These are phyloP conservation scores for Candida nemodendra DNA, from an alignment of 805 yeast genomes.

Conservation along the genomic window DNA sequence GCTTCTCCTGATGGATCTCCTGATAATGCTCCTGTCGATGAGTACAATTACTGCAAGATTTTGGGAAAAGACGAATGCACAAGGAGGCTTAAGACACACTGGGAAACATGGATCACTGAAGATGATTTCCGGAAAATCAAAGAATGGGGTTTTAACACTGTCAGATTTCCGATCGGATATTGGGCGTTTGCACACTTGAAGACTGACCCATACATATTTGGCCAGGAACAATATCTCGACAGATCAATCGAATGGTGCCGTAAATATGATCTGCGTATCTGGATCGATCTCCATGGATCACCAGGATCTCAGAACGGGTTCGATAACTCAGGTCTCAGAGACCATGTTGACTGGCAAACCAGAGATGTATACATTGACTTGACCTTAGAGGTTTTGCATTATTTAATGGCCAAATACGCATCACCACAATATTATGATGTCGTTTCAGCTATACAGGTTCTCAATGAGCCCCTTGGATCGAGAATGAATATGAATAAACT, in stretches of 20 bases:
- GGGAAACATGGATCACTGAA: conserved; percentile 59
- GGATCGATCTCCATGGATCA: conserved; percentile 77
- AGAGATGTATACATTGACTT: conserved; percentile 41
- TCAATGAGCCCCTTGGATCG: conserved; percentile 71
- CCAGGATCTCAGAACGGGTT: conserved; percentile 89
- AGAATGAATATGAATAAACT: conserved; percentile 44
- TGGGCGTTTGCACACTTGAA: conserved; percentile 64
- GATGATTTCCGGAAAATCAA: conserved; percentile 53
- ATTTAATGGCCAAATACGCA: conserved; percentile 54
- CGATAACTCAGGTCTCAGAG: conserved; percentile 74
- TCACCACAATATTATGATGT: conserved; percentile 47
- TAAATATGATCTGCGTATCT: conserved; percentile 56
- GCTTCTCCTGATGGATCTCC: conserved; percentile 29
- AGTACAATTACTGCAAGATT: conserved; percentile 48
- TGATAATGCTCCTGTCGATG: conserved; percentile 55
- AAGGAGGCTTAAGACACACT: conserved; percentile 47
- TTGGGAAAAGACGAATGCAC: conserved; percentile 50
- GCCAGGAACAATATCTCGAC: conserved; percentile 63
- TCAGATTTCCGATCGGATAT: conserved; percentile 77
- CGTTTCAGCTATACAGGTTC: conserved; percentile 66
- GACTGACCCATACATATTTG: conserved; percentile 63
- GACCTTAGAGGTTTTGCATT: conserved; percentile 49
- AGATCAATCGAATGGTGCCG: conserved; percentile 68
- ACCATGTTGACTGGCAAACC: conserved; percentile 42
- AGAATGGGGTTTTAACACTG: conserved; percentile 59